phyloP scores from a whole-genome alignment of 768 basidiomycete genomes.

The Rhodotorula kratochvilovae region DNA sequence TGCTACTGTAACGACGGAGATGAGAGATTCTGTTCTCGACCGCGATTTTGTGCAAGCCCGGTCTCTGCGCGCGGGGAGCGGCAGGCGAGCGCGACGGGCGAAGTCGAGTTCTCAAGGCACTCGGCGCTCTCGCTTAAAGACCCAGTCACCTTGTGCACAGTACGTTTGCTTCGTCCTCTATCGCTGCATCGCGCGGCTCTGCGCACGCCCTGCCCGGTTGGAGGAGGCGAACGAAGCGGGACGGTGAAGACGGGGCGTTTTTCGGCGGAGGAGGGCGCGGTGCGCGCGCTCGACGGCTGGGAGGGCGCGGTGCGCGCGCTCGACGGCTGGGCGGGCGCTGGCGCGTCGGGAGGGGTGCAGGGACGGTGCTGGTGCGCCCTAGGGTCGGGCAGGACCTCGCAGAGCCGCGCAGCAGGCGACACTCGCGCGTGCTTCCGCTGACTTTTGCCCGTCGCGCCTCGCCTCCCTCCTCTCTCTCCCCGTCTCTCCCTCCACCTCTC shows the following conservation, averaged over 20 bases:
- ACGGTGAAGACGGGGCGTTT: too few species aligned
- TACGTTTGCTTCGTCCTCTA: not conserved
- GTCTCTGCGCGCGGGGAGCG: not conserved
- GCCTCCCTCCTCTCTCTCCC: not conserved
- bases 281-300: too few species aligned
- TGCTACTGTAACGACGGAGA: too few species aligned
- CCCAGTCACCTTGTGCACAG: not conserved
- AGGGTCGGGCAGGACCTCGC: too few species aligned
- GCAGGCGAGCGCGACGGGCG: not conserved
- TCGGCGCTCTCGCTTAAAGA: not conserved
- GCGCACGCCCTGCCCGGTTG: not conserved
- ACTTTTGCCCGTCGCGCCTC: not conserved
- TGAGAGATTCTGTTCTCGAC: too few species aligned
- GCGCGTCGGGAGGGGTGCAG: too few species aligned
- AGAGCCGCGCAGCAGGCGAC: too few species aligned
- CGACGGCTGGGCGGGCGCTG: too few species aligned
- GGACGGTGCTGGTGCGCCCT: too few species aligned
- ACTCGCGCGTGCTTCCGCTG: not conserved
- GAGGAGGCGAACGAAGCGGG: too few species aligned
- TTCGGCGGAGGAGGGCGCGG: too few species aligned
- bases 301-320: too few species aligned
- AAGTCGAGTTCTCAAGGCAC: not conserved
- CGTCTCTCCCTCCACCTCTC: not conserved
- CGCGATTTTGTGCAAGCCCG: not conserved
- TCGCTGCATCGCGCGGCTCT: not conserved